phyloP scores from a whole-genome alignment of 257 asterid genomes.

The Forsythia viridissima region DNA sequence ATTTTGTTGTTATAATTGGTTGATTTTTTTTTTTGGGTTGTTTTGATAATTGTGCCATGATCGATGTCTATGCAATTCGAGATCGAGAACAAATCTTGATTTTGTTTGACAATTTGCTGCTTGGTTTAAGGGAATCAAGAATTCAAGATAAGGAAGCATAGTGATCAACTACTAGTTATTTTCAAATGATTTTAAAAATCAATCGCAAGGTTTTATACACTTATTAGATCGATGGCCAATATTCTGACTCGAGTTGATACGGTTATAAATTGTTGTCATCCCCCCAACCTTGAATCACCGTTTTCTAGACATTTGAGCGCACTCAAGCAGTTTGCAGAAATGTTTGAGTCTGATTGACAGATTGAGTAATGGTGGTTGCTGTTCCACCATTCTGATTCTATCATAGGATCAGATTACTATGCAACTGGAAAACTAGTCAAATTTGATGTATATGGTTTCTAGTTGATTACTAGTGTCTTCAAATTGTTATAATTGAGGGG shows the following conservation, averaged over 20 bases:
- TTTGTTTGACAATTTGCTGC: slow-evolving; percentile 9
- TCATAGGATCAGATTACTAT: background rate
- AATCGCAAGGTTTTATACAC: background rate
- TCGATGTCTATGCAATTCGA: background rate
- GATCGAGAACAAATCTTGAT: slow-evolving; percentile 13
- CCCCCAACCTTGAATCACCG: background rate
- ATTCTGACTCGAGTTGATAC: background rate
- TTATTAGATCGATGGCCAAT: background rate
- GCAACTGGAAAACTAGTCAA: background rate
- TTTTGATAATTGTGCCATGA: slow-evolving; percentile 1
- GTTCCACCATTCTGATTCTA: background rate
- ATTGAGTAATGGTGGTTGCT: background rate
- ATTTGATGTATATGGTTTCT: background rate
- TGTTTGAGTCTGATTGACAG: background rate
- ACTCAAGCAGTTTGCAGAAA: background rate
- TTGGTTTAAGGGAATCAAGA: background rate
- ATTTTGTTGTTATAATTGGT: background rate
- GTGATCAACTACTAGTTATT: background rate
- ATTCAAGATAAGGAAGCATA: background rate
- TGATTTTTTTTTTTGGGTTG: background rate
- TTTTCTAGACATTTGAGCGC: background rate
- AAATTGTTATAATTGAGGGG: background rate
- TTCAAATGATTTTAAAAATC: background rate
- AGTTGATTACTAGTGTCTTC: background rate
- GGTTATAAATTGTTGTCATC: background rate